Conservation (phyloP, 1,139 yeast species). For the Candida labiduridarum region DNA sequence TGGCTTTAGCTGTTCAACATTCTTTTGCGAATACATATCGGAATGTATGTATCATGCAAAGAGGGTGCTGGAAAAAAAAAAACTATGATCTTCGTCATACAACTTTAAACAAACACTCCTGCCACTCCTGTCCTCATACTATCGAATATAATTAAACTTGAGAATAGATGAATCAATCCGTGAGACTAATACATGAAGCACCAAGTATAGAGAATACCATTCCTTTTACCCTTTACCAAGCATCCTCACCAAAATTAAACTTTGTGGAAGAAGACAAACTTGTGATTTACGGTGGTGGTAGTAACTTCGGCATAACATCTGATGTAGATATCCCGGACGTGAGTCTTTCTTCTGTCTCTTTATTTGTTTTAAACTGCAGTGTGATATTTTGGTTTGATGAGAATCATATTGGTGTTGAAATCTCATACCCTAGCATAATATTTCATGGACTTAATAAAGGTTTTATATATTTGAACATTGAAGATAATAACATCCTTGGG, state of each 20-base stretch:
- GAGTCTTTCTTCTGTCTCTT: conserved; percentile 20
- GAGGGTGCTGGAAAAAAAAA: not conserved
- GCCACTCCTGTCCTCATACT: not conserved
- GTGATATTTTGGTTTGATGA: conserved; percentile 40
- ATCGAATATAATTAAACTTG: not conserved
- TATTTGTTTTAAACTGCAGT: conserved; percentile 43
- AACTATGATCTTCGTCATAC: not conserved
- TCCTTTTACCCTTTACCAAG: conserved; percentile 32
- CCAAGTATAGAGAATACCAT: conserved; percentile 50
- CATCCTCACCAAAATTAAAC: conserved; percentile 40
- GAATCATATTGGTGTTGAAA: conserved; percentile 34
- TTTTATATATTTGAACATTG: conserved; percentile 37
- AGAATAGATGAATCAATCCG: conserved; percentile 16
- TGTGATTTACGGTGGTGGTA: conserved; percentile 45
- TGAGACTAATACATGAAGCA: conserved; percentile 30
- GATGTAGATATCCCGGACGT: not conserved
- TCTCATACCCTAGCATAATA: conserved; percentile 42
- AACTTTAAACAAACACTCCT: not conserved
- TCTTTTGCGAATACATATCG: too few relatives aligned
- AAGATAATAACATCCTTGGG: conserved; percentile 1
- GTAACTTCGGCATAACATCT: not conserved
- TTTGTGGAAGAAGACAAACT: conserved; percentile 45
- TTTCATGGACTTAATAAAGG: conserved; percentile 40
- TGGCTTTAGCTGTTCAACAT: too few relatives aligned
- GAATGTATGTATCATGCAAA: not conserved